These are phyloP conservation scores for Trichoderma semiorbis DNA, from an alignment of 2,329 filamentous ascomycete genomes.

Conservation along the genomic window DNA sequence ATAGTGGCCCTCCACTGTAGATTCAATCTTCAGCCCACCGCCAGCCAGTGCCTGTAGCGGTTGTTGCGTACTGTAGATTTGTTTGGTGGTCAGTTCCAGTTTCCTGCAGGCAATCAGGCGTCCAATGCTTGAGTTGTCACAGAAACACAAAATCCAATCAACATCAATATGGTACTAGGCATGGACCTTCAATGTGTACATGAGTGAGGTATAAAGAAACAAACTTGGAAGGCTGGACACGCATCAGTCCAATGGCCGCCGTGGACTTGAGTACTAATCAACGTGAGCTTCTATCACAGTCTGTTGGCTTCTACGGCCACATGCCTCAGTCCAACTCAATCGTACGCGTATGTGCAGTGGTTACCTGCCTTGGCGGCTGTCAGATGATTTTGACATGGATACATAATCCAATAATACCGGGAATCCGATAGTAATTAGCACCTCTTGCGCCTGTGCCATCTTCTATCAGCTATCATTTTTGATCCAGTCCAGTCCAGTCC, in stretches of 20 bases:
- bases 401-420: not conserved
- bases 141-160: not conserved
- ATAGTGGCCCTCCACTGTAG: not conserved
- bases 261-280: not conserved
- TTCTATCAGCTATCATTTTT: not conserved
- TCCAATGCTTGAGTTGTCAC: not conserved
- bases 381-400: not conserved
- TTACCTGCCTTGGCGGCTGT: not conserved
- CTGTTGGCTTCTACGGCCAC: constrained; percentile 16
- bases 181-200: not conserved
- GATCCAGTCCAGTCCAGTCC: not conserved
- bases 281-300: not conserved
- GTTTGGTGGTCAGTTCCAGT: not conserved
- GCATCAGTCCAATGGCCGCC: not conserved
- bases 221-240: not conserved
- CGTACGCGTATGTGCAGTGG: not conserved
- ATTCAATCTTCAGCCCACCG: not conserved
- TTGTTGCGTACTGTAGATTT: not conserved
- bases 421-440: not conserved
- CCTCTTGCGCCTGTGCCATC: not conserved
- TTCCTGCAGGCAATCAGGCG: not conserved
- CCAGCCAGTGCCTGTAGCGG: not conserved
- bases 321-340: not conserved
- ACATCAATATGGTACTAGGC: not conserved
- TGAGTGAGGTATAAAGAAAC: not conserved